Conservation (phyloP, 495 filamentous ascomycete genomes). For the Trichocladium antarcticum region DNA sequence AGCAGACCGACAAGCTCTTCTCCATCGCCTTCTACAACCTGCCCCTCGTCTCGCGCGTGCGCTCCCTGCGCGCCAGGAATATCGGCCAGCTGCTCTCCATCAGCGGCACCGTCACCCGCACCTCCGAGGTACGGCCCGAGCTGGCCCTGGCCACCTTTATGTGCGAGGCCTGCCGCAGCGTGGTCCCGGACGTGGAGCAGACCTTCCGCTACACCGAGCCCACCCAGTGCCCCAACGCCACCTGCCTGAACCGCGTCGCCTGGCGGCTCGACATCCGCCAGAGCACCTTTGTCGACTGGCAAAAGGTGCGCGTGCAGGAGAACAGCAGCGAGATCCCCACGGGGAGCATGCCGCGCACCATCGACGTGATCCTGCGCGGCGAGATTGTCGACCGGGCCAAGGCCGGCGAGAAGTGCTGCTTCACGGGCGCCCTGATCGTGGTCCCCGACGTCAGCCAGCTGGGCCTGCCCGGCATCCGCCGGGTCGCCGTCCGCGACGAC, state of each 20-base stretch:
- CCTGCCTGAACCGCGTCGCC: constrained; percentile 77
- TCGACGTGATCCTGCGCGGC: constrained; percentile 95
- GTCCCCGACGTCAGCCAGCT: constrained; percentile 95
- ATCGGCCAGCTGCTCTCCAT: constrained; percentile 90
- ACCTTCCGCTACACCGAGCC: constrained; percentile 97
- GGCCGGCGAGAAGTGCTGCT: constrained; percentile 95
- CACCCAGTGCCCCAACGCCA: constrained; percentile 84
- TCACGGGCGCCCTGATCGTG: constrained; percentile 91
- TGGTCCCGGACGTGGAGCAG: constrained; percentile 85
- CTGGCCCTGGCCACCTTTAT: constrained; percentile 84
- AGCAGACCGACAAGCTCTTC: constrained; percentile 94
- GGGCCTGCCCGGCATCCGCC: constrained; percentile 73
- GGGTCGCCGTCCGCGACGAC: constrained; percentile 78
- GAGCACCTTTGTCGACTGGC: constrained; percentile 98
- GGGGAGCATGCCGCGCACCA: constrained; percentile 94
- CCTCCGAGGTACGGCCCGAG: constrained; percentile 92
- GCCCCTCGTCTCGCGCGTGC: constrained; percentile 81
- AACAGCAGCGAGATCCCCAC: constrained; percentile 97
- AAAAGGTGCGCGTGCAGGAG: constrained; percentile 94
- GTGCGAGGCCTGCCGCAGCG: constrained; percentile 73
- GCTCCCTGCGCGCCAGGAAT: constrained; percentile 77
- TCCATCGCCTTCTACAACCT: constrained; percentile 93
- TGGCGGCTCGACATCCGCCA: constrained; percentile 95
- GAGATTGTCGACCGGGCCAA: constrained; percentile 97
- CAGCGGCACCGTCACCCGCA: constrained; percentile 91